phyloP scores from a whole-genome alignment of 495 filamentous ascomycete genomes.

The Penicillium taxi region DNA sequence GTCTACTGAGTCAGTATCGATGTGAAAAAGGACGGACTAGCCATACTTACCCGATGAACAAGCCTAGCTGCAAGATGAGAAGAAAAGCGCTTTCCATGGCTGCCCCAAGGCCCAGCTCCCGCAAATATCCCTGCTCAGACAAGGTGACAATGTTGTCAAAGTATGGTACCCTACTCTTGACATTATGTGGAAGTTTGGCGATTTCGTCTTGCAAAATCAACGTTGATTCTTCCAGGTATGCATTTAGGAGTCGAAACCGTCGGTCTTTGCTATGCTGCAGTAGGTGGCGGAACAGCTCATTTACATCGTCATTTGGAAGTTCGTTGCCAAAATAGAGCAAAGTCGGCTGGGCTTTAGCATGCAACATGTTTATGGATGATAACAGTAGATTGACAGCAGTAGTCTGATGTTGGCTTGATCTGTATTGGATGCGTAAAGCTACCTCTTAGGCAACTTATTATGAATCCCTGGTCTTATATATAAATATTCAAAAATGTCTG shows the following conservation, averaged over 20 bases:
- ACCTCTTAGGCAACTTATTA: no score
- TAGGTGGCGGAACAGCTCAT: constrained; percentile 32
- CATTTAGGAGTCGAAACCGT: constrained; percentile 20
- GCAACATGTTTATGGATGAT: no score
- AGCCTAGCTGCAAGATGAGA: constrained; percentile 24
- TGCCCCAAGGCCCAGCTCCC: constrained; percentile 16
- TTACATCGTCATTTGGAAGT: constrained; percentile 32
- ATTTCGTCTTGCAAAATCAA: constrained; percentile 30
- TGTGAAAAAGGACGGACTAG: neutral
- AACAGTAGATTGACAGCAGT: no score
- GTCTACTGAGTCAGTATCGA: neutral
- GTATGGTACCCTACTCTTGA: constrained; percentile 24
- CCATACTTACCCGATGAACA: constrained; percentile 35
- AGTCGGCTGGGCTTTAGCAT: no score
- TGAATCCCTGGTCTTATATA: no score
- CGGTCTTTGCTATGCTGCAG: constrained; percentile 34
- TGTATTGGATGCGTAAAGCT: no score
- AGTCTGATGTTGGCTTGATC: no score
- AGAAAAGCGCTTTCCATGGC: constrained; percentile 34
- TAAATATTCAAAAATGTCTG: no score
- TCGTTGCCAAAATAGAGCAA: constrained; percentile 38
- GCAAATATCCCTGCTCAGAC: neutral
- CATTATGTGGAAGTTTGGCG: constrained; percentile 13
- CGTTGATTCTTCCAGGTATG: constrained; percentile 31
- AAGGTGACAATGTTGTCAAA: constrained; percentile 31